A percentile compares a stretch with the other conserved stretches of the same genome.
Evolutionary conservation across 1,284 basidiomycete species (phyloP).

Genomic region (Malassezia arunalokei): DNA sequence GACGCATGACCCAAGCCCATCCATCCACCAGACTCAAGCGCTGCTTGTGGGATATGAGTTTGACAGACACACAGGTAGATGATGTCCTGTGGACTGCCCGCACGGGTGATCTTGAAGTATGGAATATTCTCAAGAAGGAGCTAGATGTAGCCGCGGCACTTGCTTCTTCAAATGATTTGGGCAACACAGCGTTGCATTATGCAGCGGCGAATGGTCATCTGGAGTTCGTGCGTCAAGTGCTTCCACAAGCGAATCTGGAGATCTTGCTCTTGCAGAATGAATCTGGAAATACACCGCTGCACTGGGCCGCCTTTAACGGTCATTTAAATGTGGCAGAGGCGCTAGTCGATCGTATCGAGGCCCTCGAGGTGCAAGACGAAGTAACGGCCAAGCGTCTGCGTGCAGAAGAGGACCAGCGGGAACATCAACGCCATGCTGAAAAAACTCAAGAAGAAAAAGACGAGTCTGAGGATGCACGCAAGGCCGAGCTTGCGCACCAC

Average conservation of each 20-base stretch:
- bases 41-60: not conserved
- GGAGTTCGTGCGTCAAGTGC: constrained; percentile 19
- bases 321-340: constrained; percentile 28
- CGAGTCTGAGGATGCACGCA: constrained; percentile 1
- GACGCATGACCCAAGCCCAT: too few relatives aligned
- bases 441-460: not conserved
- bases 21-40: not conserved
- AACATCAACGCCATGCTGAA: constrained; percentile 6
- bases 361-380: constrained; percentile 17
- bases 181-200: constrained; percentile 37
- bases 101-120: constrained; percentile 32
- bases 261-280: constrained; percentile 29
- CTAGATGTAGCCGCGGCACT: constrained; percentile 13
- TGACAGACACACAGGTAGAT: constrained; percentile 31
- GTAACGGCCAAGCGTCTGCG: constrained; percentile 17
- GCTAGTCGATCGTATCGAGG: constrained; percentile 31
- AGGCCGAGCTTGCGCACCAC: constrained; percentile 13
- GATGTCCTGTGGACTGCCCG: constrained; percentile 41
- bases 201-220: constrained; percentile 38
- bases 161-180: constrained; percentile 24
- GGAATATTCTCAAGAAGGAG: constrained; percentile 18
- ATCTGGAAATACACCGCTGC: constrained; percentile 41
- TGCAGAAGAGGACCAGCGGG: constrained; percentile 13
- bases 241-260: constrained; percentile 18
- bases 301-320: constrained; percentile 45